Evolutionary conservation across 768 basidiomycete species (phyloP).

Genomic region (Chiua virens): DNA sequence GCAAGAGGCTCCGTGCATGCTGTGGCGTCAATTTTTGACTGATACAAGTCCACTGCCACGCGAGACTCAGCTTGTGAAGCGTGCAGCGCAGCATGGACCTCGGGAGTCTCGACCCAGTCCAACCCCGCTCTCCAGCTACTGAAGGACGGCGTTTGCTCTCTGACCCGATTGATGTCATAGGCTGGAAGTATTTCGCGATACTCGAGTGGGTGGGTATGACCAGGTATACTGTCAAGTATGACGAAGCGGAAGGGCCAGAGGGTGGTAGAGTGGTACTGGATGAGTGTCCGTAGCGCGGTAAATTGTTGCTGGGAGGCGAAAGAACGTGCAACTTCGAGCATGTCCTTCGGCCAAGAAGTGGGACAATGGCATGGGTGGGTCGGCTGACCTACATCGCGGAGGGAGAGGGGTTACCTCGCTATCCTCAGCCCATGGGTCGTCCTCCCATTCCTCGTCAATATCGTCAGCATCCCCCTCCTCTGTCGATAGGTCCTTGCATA

Average conservation of each 20-base stretch:
- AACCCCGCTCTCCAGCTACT: conserved; percentile 49
- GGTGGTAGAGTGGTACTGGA: conserved; percentile 50
- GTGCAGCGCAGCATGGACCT: conserved; percentile 43
- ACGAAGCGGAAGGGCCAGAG: conserved; percentile 71
- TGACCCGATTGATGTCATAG: conserved; percentile 47
- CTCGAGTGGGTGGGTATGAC: conserved; percentile 62
- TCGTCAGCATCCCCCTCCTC: conserved; percentile 28
- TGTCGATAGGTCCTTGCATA: conserved; percentile 45
- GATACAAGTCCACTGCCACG: conserved; percentile 11
- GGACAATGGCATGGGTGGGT: conserved; percentile 53
- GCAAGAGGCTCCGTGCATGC: conserved; percentile 10
- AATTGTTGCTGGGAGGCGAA: conserved; percentile 67
- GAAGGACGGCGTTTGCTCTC: conserved; percentile 37
- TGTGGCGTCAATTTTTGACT: conserved; percentile 4
- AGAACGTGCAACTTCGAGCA: conserved; percentile 58
- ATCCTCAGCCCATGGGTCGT: conserved; percentile 68
- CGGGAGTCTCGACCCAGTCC: conserved; percentile 60
- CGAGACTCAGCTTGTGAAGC: conserved; percentile 21
- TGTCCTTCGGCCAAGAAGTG: conserved; percentile 60
- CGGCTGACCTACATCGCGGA: conserved; percentile 24
- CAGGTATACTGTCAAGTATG: conserved; percentile 74
- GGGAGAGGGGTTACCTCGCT: conserved; percentile 27
- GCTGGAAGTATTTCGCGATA: conserved; percentile 65
- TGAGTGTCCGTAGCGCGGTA: conserved; percentile 55
- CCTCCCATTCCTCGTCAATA: conserved; percentile 47